Conservation (phyloP, 306 rosid species). For the Heteromeles arbutifolia region DNA sequence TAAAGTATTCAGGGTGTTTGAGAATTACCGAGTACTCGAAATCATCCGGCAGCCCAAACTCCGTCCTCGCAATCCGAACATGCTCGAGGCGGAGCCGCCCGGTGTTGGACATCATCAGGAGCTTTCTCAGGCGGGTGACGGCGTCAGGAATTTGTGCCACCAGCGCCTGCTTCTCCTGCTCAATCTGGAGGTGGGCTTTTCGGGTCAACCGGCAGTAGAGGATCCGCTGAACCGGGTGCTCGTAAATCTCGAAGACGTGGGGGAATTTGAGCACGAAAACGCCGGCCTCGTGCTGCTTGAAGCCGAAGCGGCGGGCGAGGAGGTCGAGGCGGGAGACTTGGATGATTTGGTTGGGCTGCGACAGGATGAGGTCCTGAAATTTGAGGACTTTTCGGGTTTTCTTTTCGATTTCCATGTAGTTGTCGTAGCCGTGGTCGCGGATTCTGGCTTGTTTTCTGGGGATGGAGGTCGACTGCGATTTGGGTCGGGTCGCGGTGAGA, state of each 20-base stretch:
- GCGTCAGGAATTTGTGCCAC: slow-evolving; percentile 43
- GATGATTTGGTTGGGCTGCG: slow-evolving; percentile 49
- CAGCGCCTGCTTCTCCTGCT: slow-evolving; percentile 56
- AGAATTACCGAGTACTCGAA: slow-evolving; percentile 73
- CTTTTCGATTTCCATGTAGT: slow-evolving; percentile 89
- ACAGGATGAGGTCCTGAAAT: slow-evolving; percentile 53
- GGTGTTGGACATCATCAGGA: slow-evolving; percentile 66
- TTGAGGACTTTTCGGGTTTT: slow-evolving; percentile 74
- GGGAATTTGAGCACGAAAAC: slow-evolving; percentile 79
- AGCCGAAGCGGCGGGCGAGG: slow-evolving; percentile 67
- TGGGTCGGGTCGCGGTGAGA: slow-evolving; percentile 24
- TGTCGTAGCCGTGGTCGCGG: slow-evolving; percentile 84
- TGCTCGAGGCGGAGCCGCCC: slow-evolving; percentile 74
- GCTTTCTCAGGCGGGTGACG: slow-evolving; percentile 68
- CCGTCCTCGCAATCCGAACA: slow-evolving; percentile 64
- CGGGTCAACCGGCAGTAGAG: slow-evolving; percentile 70
- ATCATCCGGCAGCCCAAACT: slow-evolving; percentile 70
- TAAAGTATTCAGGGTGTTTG: slow-evolving; percentile 56
- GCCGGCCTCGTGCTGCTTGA: slow-evolving; percentile 57
- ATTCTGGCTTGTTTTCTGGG: slow-evolving; percentile 60
- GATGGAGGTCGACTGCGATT: slow-evolving; percentile 71
- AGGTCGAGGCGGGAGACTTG: slow-evolving; percentile 66
- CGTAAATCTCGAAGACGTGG: slow-evolving; percentile 71
- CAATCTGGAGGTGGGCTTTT: slow-evolving; percentile 64
- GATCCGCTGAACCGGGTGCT: slow-evolving; percentile 84